Evolutionary conservation across 2,329 filamentous ascomycete genomes (phyloP).

Genomic region (Aspergillus pseudoglaucus): DNA sequence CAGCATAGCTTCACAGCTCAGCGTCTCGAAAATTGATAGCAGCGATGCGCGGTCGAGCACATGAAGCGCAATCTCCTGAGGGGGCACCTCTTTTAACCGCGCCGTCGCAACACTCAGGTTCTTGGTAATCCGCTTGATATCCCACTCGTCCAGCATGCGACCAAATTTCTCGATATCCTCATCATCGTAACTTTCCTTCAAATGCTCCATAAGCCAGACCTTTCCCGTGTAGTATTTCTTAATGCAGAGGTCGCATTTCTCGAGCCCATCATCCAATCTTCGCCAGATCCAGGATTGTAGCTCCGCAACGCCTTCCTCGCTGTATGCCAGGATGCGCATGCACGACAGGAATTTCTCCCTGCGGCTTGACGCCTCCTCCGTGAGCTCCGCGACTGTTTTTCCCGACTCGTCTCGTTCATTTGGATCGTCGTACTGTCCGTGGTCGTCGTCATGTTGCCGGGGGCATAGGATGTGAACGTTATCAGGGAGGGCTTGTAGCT

Average conservation of each 20-base stretch:
- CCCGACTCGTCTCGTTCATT: slow-evolving; percentile 44
- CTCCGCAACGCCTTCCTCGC: slow-evolving; percentile 52
- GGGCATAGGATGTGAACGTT: slow-evolving; percentile 63
- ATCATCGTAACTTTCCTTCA: slow-evolving; percentile 51
- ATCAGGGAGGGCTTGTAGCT: slow-evolving; percentile 38
- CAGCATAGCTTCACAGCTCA: slow-evolving; percentile 78
- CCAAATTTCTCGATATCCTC: slow-evolving; percentile 46
- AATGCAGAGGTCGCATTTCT: slow-evolving; percentile 63
- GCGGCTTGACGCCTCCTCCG: slow-evolving; percentile 51
- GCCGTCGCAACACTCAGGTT: slow-evolving; percentile 54
- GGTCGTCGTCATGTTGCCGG: slow-evolving; percentile 56
- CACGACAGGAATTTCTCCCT: slow-evolving; percentile 60
- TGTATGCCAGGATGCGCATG: slow-evolving; percentile 63
- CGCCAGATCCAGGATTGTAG: slow-evolving; percentile 55
- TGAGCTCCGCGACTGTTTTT: slow-evolving; percentile 33
- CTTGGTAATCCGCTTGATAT: slow-evolving; percentile 55
- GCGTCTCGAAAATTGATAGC: slow-evolving; percentile 76
- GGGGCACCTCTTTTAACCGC: slow-evolving; percentile 47
- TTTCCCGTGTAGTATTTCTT: slow-evolving; percentile 68
- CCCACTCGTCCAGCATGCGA: slow-evolving; percentile 52
- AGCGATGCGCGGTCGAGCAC: slow-evolving; percentile 56
- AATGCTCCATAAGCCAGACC: slow-evolving; percentile 54
- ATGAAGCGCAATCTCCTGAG: slow-evolving; percentile 45
- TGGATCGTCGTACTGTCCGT: slow-evolving; percentile 56
- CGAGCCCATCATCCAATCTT: slow-evolving; percentile 54